Percentiles rank a stretch among this genome's conserved stretches.
Conservation (phyloP, 768 basidiomycete species). For the Tricholoma furcatifolium region DNA sequence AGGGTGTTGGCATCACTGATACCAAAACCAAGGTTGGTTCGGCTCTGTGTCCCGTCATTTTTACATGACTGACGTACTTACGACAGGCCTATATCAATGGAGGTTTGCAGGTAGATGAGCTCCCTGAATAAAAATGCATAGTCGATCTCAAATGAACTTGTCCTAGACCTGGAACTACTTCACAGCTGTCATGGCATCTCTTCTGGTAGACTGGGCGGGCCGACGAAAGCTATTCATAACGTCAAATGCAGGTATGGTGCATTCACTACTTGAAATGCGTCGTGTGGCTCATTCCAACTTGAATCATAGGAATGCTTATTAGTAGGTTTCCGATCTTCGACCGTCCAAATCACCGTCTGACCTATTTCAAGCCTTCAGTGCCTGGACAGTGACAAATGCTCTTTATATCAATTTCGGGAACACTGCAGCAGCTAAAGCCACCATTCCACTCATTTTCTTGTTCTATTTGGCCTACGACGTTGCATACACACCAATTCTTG, state of each 20-base stretch:
- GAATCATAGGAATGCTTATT: slow-evolving; percentile 38
- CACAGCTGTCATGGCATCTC: slow-evolving; percentile 56
- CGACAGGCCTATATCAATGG: slow-evolving; percentile 55
- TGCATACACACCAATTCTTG: slow-evolving; percentile 74
- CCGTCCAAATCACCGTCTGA: neutral
- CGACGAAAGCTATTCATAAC: slow-evolving; percentile 66
- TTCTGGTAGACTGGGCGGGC: slow-evolving; percentile 66
- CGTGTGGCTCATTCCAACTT: neutral
- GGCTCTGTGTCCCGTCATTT: neutral
- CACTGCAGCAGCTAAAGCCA: slow-evolving; percentile 45
- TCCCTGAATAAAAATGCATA: neutral
- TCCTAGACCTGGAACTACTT: slow-evolving; percentile 60
- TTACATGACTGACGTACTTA: neutral
- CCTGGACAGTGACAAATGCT: slow-evolving; percentile 54
- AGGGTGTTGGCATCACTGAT: slow-evolving; percentile 57
- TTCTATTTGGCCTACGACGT: slow-evolving; percentile 59
- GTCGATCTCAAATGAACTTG: neutral
- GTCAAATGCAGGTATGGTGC: slow-evolving; percentile 49
- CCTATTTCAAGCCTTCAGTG: slow-evolving; percentile 41
- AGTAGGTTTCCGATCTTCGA: slow-evolving; percentile 30
- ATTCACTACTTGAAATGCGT: neutral
- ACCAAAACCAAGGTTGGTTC: slow-evolving; percentile 42
- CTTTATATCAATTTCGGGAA: slow-evolving; percentile 40
- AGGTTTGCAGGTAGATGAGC: slow-evolving; percentile 44
- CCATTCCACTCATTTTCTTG: slow-evolving; percentile 66